phyloP scores from a whole-genome alignment of 352 stramenopile genomes.

The Globisporangium alternatum region DNA sequence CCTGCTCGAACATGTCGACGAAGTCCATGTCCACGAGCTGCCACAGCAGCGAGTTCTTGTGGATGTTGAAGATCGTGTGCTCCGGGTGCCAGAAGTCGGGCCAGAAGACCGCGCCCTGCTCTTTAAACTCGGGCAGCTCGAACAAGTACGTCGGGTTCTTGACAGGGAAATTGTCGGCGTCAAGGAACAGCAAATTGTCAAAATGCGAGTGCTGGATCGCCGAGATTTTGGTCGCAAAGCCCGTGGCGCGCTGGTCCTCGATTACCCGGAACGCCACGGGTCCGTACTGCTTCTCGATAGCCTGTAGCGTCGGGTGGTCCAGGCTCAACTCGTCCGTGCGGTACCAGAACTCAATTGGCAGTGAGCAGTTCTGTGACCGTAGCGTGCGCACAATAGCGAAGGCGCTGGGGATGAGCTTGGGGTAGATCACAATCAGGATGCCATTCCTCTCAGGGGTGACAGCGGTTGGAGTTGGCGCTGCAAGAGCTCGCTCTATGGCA shows the following conservation, averaged over 20 bases:
- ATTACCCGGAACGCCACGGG: constrained; percentile 50
- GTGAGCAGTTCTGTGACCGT: constrained; percentile 37
- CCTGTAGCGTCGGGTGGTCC: constrained; percentile 20
- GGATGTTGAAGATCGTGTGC: constrained; percentile 67
- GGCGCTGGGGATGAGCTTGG: constrained; percentile 58
- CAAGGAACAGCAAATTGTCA: constrained; percentile 63
- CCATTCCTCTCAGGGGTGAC: constrained; percentile 22
- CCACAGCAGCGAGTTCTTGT: constrained; percentile 49
- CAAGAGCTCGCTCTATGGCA: neutral
- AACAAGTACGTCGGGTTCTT: constrained; percentile 68
- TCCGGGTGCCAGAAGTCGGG: constrained; percentile 71
- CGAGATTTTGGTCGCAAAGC: constrained; percentile 63
- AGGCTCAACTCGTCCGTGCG: constrained; percentile 17
- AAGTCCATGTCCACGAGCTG: constrained; percentile 45
- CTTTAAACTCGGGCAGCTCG: constrained; percentile 33
- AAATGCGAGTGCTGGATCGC: constrained; percentile 57
- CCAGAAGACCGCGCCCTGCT: constrained; percentile 60
- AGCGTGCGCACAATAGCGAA: constrained; percentile 57
- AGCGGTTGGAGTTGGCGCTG: neutral
- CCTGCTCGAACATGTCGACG: constrained; percentile 74
- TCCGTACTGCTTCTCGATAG: constrained; percentile 34
- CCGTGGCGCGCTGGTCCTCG: constrained; percentile 31
- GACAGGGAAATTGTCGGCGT: constrained; percentile 60
- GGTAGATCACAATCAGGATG: constrained; percentile 69
- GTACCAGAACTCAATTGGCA: constrained; percentile 70